Base-by-base conservation (phyloP, 2,329 filamentous ascomycete genomes). In the Hypoxylon rubiginosum region DNA sequence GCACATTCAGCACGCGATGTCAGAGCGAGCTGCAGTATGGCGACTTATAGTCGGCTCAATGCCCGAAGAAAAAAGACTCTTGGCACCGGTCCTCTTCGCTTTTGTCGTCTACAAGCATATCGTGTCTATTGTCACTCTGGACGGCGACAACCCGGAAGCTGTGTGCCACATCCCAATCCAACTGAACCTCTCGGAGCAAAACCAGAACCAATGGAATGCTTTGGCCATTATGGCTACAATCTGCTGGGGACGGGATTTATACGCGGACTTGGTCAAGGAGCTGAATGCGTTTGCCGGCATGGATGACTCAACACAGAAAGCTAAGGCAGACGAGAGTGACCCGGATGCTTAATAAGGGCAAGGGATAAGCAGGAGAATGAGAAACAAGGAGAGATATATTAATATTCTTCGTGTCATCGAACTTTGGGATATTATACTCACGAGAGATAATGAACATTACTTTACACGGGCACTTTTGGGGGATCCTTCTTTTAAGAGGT, bases 191-290 rank as follows among this genome's bases (percentile, higher is more conserved):
- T 73, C 70, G 19, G 74, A 76, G 58, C 58, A 58, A 28, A 75
- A 71, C 43, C 75, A 77, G 58, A 70, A 75, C 17, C 74, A 77
- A 50, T 78, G 76, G 76, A 77, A 77, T 28, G 74, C 76, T 11
- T 57, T 77, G 48, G 75, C 74, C 17, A 73, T 78, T 51, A 70
- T 78, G 70, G 73, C 73, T 11, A 77, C 75, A 15, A 66, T 77
- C 24, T 78, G 76, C 39, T 78, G 75, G 74, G 76, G 75, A 15
- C 74, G 76, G 36, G 76, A 78, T 52, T 57, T 66, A 60, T 70
- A 72, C 10, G 63, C 68, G 49, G 56, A 62, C 9, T 28, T 68
- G 13, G 61, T 64, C 30, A 56, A 62, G 9, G 52, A 63, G n/a
- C 59, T 64, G 9, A 54, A n/a, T 1, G n/a, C 4, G n/a, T n/a